Evolutionary conservation across 331 rosid genomes (phyloP).

Genomic region (Rhamnella rubrinervis): DNA sequence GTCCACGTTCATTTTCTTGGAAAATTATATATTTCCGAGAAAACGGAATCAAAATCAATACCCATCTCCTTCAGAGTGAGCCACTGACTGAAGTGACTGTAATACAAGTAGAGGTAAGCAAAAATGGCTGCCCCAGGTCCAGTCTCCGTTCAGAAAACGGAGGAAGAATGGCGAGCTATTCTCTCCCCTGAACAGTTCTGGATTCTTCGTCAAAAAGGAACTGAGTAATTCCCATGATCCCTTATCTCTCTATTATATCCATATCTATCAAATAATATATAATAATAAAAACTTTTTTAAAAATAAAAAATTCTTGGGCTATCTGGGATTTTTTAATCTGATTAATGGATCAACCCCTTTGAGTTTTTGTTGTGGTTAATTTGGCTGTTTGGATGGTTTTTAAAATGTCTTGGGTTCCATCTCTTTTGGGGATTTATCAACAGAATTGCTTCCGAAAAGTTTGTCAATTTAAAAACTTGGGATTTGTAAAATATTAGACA

Average conservation of each 20-base stretch:
- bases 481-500: too few species aligned
- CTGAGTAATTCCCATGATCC: slow-evolving; percentile 46
- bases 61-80: background rate
- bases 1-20: slow-evolving; percentile 35
- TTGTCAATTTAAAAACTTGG: too few species aligned
- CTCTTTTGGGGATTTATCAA: too few species aligned
- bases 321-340: too few species aligned
- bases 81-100: too few species aligned
- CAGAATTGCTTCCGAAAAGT: too few species aligned
- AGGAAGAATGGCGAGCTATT: slow-evolving; percentile 75
- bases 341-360: too few species aligned
- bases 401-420: too few species aligned
- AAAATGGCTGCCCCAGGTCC: background rate
- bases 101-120: background rate
- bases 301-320: too few species aligned
- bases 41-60: background rate
- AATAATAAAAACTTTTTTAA: too few species aligned
- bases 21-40: background rate
- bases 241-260: background rate
- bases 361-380: too few species aligned
- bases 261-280: background rate
- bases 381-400: too few species aligned
- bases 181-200: slow-evolving; percentile 85
- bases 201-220: slow-evolving; percentile 78
- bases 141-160: slow-evolving; percentile 49